Conservation (phyloP, 257 asterid genomes). For the Solanum ossicruentum region DNA sequence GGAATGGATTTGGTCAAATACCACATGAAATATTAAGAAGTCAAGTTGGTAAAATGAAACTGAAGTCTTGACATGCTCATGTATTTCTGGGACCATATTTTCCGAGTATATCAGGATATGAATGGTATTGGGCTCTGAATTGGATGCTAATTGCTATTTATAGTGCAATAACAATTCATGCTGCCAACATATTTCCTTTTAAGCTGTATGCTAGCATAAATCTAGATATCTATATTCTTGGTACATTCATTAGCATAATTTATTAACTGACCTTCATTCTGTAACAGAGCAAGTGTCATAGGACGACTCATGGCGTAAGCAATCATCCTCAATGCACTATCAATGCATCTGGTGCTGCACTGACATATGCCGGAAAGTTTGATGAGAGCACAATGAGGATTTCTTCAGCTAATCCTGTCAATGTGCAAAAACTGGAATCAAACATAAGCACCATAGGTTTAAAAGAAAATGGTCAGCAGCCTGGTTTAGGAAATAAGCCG, state of each 20-base stretch:
- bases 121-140: background rate
- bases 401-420: conserved; percentile 31
- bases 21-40: background rate
- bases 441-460: conserved; percentile 36
- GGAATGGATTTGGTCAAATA: background rate
- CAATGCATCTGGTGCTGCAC: conserved; percentile 32
- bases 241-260: background rate
- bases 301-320: conserved; percentile 32
- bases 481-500: background rate
- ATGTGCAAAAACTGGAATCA: conserved; percentile 51
- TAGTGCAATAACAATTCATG: background rate
- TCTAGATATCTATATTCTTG: background rate
- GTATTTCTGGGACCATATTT: background rate
- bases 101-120: background rate
- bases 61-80: background rate
- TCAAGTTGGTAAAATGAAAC: background rate
- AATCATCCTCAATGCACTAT: conserved; percentile 35
- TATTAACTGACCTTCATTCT: background rate
- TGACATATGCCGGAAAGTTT: conserved; percentile 34
- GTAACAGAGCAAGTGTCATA: conserved; percentile 41
- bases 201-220: background rate
- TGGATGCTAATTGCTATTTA: background rate
- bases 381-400: conserved; percentile 34
- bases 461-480: conserved; percentile 28
- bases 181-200: background rate